Percentiles rank a stretch among this genome's conserved stretches.
Evolutionary conservation across 73 alveolate species (phyloP).

Genomic region (Paramecium caudatum): DNA sequence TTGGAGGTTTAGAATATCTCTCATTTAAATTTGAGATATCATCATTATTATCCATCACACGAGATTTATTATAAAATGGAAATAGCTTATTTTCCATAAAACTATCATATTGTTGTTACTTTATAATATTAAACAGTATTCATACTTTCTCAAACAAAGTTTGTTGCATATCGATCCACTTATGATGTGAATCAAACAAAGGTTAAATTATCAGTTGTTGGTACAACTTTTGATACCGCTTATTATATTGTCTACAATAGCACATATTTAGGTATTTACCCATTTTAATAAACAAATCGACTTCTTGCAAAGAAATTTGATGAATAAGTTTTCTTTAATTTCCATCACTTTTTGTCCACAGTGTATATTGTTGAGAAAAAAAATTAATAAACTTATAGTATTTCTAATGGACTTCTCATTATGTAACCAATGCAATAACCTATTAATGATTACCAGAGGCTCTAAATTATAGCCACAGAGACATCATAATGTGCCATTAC

Average conservation of each 20-base stretch:
- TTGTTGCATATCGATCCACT: not conserved
- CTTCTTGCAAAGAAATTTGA: not conserved
- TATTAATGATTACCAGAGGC: not conserved
- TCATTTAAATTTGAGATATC: not conserved
- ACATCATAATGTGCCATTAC: constrained; percentile 16
- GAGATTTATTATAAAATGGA: not conserved
- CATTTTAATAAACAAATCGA: not conserved
- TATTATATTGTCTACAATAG: not conserved
- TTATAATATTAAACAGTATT: not conserved
- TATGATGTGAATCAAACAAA: not conserved
- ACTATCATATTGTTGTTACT: not conserved
- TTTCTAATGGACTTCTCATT: not conserved
- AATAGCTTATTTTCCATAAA: not conserved
- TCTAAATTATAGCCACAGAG: not conserved
- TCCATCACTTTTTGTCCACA: not conserved
- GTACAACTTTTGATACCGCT: not conserved
- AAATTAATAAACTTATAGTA: not conserved
- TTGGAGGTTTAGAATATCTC: not conserved
- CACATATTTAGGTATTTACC: not conserved
- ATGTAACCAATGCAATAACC: constrained; percentile 2
- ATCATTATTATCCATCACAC: not conserved
- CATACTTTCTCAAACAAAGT: not conserved
- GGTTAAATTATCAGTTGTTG: not conserved
- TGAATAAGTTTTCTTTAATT: not conserved
- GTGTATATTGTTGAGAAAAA: not conserved